Conservation (phyloP, 805 yeast species). For the Starmerella etchellsii region DNA sequence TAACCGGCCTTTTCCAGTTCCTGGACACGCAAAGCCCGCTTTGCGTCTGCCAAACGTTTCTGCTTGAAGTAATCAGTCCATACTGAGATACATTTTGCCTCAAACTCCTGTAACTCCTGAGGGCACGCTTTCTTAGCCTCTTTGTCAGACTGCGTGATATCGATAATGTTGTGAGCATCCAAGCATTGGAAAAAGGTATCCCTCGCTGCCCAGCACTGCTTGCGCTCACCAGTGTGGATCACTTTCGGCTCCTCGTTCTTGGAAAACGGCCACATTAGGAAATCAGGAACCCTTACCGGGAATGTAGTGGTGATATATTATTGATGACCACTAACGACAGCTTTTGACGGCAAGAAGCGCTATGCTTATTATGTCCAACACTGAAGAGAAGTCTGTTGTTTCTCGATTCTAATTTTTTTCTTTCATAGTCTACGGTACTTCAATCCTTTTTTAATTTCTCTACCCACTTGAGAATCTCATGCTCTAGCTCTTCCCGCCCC, state of each 20-base stretch:
- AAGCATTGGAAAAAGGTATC: conserved; percentile 68
- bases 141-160: conserved; percentile 39
- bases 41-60: conserved; percentile 66
- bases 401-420: no score
- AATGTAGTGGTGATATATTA: background rate
- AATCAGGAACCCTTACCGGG: background rate
- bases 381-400: no score
- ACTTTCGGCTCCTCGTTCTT: conserved; percentile 31
- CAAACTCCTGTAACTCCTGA: conserved; percentile 42
- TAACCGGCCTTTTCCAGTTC: conserved; percentile 58
- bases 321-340: conserved; percentile 6
- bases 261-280: conserved; percentile 43
- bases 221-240: conserved; percentile 36
- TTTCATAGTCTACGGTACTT: no score
- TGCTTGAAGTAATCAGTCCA: conserved; percentile 90
- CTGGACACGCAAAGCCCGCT: conserved; percentile 52
- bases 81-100: conserved; percentile 64
- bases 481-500: conserved; percentile 23
- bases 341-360: no score
- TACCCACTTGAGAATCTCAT: conserved; percentile 30
- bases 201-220: conserved; percentile 81
- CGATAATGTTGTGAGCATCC: conserved; percentile 50
- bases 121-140: conserved; percentile 48
- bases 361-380: no score
- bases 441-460: conserved; percentile 15